Percentiles rank a stretch among this genome's conserved stretches.
These are phyloP conservation scores for Porodaedalea pini DNA, from an alignment of 1,284 basidiomycete species.

Conservation along the genomic window DNA sequence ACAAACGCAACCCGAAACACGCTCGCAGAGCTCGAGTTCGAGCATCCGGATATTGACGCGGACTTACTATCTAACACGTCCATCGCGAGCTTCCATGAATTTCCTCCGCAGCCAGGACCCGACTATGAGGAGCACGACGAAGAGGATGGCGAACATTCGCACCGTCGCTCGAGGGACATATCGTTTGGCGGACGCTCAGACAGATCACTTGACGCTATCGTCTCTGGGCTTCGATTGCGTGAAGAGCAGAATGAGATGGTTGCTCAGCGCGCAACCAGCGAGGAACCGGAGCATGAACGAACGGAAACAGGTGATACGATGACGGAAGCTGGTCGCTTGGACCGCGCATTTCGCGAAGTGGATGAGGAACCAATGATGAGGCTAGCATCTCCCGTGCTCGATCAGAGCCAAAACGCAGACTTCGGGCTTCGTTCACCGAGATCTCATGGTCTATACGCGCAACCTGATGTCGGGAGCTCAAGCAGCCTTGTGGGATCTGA, in stretches of 20 bases:
- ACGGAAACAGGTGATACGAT: not conserved
- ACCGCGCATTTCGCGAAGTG: not conserved
- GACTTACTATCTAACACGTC: slow-evolving; percentile 17
- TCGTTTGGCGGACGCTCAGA: slow-evolving; percentile 8
- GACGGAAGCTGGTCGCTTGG: not conserved
- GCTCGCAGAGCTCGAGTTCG: slow-evolving; percentile 12
- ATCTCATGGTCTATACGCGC: not conserved
- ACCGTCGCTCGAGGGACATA: not conserved
- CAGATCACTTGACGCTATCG: slow-evolving; percentile 10
- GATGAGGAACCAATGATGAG: not conserved
- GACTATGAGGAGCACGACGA: slow-evolving; percentile 4
- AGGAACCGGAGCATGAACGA: not conserved
- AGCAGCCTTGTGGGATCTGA: slow-evolving; percentile 9
- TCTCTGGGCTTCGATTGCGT: not conserved
- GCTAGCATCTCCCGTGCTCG: not conserved
- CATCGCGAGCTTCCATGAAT: slow-evolving; percentile 21
- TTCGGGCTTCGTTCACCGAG: not conserved
- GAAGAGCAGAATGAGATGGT: not conserved
- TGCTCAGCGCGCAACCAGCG: not conserved
- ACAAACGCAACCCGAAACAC: not conserved
- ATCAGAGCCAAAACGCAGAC: not conserved
- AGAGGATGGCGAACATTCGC: not conserved
- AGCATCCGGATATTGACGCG: slow-evolving; percentile 8
- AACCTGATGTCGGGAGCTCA: not conserved
- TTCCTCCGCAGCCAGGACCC: slow-evolving; percentile 8